Evolutionary conservation across 805 yeast genomes (phyloP).

Genomic region (Starmerella stigmatis): DNA sequence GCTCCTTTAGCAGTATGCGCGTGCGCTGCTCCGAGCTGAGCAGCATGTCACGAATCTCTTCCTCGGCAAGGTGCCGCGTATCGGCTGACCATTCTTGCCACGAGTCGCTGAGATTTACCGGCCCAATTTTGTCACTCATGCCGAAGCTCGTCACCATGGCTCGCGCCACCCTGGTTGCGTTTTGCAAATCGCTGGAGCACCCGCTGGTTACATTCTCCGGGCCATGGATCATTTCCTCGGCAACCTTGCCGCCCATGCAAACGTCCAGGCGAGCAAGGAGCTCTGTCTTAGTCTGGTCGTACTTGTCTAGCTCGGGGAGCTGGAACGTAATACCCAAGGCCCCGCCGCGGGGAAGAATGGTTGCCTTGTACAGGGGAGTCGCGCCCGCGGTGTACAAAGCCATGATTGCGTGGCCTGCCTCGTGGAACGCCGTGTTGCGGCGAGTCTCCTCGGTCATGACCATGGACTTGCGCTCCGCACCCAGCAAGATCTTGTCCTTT

Average conservation of each 20-base stretch:
- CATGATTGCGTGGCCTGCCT: constrained; percentile 98
- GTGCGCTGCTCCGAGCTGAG: constrained; percentile 73
- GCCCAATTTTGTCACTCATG: constrained; percentile 90
- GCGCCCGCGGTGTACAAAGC: constrained; percentile 93
- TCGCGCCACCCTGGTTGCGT: constrained; percentile 86
- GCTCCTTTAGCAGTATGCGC: constrained; percentile 50
- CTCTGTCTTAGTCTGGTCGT: constrained; percentile 80
- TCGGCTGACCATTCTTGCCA: constrained; percentile 94
- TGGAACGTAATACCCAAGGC: constrained; percentile 96
- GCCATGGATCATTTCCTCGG: constrained; percentile 89
- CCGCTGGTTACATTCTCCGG: constrained; percentile 89
- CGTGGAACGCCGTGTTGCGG: constrained; percentile 92
- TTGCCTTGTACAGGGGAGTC: constrained; percentile 90
- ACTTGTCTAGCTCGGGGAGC: constrained; percentile 96
- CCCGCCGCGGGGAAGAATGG: constrained; percentile 91
- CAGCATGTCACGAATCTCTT: constrained; percentile 71
- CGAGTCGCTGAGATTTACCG: constrained; percentile 75
- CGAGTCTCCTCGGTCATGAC: constrained; percentile 92
- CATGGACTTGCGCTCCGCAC: constrained; percentile 97
- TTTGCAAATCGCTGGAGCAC: constrained; percentile 80
- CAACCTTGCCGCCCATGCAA: constrained; percentile 98
- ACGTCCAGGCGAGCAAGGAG: constrained; percentile 88
- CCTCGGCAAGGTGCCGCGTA: constrained; percentile 81
- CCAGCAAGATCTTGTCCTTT: constrained; percentile 93
- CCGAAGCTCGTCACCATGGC: constrained; percentile 97